Evolutionary conservation across 345 rosid genomes (phyloP).

Genomic region (Boechera divaricarpa): DNA sequence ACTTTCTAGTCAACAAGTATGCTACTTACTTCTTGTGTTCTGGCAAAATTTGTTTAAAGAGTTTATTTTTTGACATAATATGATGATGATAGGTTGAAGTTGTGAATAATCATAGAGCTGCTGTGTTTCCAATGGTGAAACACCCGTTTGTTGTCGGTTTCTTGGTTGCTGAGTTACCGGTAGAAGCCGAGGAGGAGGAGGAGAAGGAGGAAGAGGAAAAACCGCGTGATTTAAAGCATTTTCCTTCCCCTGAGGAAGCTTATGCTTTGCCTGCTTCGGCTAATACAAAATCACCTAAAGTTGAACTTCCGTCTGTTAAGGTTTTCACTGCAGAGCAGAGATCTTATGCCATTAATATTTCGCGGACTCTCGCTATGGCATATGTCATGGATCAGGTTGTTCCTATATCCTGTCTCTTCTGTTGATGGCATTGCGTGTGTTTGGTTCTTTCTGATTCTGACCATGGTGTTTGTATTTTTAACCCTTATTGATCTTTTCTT

Average conservation of each 20-base stretch:
- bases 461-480: not conserved
- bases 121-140: conserved; percentile 93
- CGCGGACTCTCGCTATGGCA: conserved; percentile 81
- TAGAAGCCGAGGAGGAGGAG: conserved; percentile 37
- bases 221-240: conserved; percentile 37
- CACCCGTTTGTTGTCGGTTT: conserved; percentile 92
- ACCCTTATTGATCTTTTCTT: conserved; percentile 7
- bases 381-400: conserved; percentile 97
- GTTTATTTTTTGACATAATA: not conserved
- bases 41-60: not conserved
- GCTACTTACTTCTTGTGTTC: not conserved
- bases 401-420: conserved; percentile 10
- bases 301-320: conserved; percentile 50
- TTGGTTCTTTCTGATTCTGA: not conserved
- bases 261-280: conserved; percentile 52
- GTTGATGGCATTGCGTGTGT: conserved; percentile 22
- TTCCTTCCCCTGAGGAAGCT: conserved; percentile 59
- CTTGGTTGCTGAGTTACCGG: conserved; percentile 89
- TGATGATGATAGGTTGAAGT: conserved; percentile 58
- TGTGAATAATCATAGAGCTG: conserved; percentile 65
- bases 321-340: conserved; percentile 67
- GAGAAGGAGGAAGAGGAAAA: conserved; percentile 32
- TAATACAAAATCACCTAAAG: conserved; percentile 44
- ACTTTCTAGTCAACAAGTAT: conserved; percentile 75
- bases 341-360: conserved; percentile 72